A percentile compares a stretch with the other conserved stretches of the same genome.
Evolutionary conservation across 805 yeast species (phyloP).

Genomic region (Pichia heedii): DNA sequence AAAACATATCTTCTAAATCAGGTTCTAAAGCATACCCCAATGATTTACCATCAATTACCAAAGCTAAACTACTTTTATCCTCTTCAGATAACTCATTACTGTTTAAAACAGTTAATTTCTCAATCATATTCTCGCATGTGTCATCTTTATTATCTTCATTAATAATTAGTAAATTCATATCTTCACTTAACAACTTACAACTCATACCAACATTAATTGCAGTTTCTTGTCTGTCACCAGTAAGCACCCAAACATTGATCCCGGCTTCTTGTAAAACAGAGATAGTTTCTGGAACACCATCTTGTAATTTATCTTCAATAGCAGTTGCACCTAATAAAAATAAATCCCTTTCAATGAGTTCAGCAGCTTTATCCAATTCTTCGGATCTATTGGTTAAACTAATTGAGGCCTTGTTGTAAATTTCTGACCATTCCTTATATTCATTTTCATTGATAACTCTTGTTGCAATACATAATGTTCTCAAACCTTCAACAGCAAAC

Average conservation of each 20-base stretch:
- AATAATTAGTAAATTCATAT: constrained; percentile 84
- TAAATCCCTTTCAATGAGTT: constrained; percentile 70
- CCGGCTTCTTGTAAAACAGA: constrained; percentile 95
- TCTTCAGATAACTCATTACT: constrained; percentile 58
- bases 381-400: constrained; percentile 66
- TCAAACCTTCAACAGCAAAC: constrained; percentile 90
- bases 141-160: constrained; percentile 79
- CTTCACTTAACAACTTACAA: constrained; percentile 87
- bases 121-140: constrained; percentile 62
- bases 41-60: constrained; percentile 91
- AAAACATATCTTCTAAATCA: constrained; percentile 65
- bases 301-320: constrained; percentile 94
- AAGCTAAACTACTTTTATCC: constrained; percentile 72
- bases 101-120: constrained; percentile 65
- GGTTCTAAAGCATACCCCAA: constrained; percentile 77
- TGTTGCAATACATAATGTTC: constrained; percentile 89
- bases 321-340: constrained; percentile 94
- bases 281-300: constrained; percentile 97
- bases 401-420: constrained; percentile 74
- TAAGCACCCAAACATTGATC: constrained; percentile 92
- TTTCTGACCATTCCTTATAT: constrained; percentile 57
- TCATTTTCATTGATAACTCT: constrained; percentile 74
- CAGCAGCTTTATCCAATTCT: constrained; percentile 82
- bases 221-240: constrained; percentile 98
- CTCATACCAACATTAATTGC: constrained; percentile 99